Conservation (phyloP, 305 asterid genomes). For the Fraxinus platypoda region DNA sequence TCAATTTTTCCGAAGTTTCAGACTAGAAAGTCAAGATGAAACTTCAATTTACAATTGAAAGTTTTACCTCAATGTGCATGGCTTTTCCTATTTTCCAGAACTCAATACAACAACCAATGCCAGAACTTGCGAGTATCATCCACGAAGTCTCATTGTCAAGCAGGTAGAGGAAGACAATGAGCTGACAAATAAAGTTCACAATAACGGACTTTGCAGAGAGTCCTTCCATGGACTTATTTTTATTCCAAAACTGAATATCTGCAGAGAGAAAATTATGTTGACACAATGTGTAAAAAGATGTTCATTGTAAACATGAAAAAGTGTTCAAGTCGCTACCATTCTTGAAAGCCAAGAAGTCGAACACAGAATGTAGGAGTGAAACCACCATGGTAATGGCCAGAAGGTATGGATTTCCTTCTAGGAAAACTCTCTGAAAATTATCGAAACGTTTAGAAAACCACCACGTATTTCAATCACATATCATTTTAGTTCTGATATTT, state of each 20-base stretch:
- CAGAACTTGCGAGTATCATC: constrained; percentile 99
- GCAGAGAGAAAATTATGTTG: constrained; percentile 26
- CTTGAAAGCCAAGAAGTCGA: constrained; percentile 96
- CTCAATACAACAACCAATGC: constrained; percentile 97
- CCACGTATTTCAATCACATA: not conserved
- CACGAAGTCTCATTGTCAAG: constrained; percentile 99
- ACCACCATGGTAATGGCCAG: constrained; percentile 86
- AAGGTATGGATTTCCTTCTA: constrained; percentile 97
- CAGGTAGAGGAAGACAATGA: constrained; percentile 85
- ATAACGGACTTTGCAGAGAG: constrained; percentile 91
- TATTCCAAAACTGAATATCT: constrained; percentile 99
- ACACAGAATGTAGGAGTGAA: constrained; percentile 80
- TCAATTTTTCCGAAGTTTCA: not conserved
- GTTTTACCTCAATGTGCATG: constrained; percentile 90
- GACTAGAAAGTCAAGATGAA: constrained; percentile 4
- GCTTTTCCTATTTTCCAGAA: constrained; percentile 99
- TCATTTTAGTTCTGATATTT: not conserved
- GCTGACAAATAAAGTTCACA: constrained; percentile 85
- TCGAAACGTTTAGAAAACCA: not conserved
- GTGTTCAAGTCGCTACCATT: constrained; percentile 54
- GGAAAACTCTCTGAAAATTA: constrained; percentile 73
- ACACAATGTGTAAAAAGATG: constrained; percentile 17
- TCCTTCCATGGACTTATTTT: constrained; percentile 99
- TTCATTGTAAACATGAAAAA: constrained; percentile 11
- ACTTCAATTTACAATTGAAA: constrained; percentile 8